Evolutionary conservation across 345 rosid genomes (phyloP).

Genomic region (Brassica napus): DNA sequence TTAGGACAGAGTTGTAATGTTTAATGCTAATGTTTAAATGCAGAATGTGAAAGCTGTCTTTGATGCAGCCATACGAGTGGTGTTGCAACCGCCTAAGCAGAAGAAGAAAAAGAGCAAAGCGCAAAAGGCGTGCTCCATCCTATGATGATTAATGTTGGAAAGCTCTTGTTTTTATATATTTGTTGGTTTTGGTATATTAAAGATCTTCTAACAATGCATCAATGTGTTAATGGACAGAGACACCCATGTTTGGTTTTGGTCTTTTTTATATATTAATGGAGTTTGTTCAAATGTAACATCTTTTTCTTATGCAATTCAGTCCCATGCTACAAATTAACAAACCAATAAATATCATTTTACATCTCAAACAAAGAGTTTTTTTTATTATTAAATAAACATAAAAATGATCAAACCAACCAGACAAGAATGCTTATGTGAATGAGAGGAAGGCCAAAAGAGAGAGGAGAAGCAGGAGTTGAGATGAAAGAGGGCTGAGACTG

Average conservation of each 20-base stretch:
- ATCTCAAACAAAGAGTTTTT: background rate
- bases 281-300: conserved; percentile 21
- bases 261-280: conserved; percentile 14
- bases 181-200: conserved; percentile 14
- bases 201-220: conserved; percentile 17
- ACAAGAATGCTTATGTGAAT: conserved; percentile 6
- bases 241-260: conserved; percentile 25
- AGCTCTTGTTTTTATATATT: conserved; percentile 5
- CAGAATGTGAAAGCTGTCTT: conserved; percentile 83
- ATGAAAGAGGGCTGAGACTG: conserved; percentile 10
- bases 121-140: conserved; percentile 82
- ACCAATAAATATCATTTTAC: background rate
- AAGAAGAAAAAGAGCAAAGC: conserved; percentile 89
- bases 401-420: conserved; percentile 19
- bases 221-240: conserved; percentile 28
- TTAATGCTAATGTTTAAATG: background rate
- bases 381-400: background rate
- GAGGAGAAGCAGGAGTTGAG: conserved; percentile 28
- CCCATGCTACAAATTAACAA: background rate
- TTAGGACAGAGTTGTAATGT: background rate
- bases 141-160: conserved; percentile 45
- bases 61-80: conserved; percentile 92
- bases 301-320: conserved; percentile 12
- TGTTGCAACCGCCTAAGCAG: conserved; percentile 91
- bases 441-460: conserved; percentile 35